These are phyloP conservation scores for Tylopilus subfusipes DNA, from an alignment of 768 basidiomycete species.

Conservation along the genomic window DNA sequence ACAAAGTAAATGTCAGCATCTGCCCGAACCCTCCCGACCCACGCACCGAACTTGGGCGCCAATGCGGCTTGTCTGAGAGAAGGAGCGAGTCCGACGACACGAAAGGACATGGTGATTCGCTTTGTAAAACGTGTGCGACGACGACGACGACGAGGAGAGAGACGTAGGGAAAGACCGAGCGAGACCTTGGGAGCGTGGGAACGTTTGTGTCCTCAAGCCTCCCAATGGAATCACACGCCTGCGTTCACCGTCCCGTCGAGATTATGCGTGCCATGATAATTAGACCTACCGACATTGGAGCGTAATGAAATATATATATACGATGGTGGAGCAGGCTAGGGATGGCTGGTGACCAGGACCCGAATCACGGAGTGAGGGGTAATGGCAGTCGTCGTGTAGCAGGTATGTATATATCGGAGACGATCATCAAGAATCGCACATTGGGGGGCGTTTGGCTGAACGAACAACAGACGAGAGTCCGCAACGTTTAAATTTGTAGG, in stretches of 20 bases:
- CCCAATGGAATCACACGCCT: slow-evolving; percentile 12
- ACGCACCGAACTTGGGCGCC: slow-evolving; percentile 29
- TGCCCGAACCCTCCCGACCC: background rate
- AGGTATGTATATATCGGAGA: slow-evolving; percentile 20
- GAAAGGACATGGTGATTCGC: slow-evolving; percentile 37
- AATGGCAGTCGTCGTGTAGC: slow-evolving; percentile 11
- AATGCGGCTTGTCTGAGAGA: slow-evolving; percentile 52
- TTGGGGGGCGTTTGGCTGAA: slow-evolving; percentile 2
- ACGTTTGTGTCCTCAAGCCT: background rate
- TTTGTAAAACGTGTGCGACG: background rate
- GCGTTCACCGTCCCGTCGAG: too few species aligned
- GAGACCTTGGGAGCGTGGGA: slow-evolving; percentile 19
- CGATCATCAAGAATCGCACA: slow-evolving; percentile 7
- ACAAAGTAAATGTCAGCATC: background rate
- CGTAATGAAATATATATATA: slow-evolving; percentile 8
- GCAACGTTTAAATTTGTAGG: slow-evolving; percentile 13
- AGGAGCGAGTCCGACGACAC: slow-evolving; percentile 57
- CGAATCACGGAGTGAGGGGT: background rate
- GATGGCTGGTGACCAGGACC: background rate
- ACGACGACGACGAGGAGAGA: background rate
- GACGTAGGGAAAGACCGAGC: background rate
- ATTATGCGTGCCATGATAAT: background rate
- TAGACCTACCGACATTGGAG: background rate
- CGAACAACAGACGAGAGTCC: slow-evolving; percentile 9
- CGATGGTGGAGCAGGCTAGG: slow-evolving; percentile 13